Evolutionary conservation across 768 basidiomycete genomes (phyloP), one percentile per base, ranked within the genome.

Genomic region (Collybia nuda): DNA sequence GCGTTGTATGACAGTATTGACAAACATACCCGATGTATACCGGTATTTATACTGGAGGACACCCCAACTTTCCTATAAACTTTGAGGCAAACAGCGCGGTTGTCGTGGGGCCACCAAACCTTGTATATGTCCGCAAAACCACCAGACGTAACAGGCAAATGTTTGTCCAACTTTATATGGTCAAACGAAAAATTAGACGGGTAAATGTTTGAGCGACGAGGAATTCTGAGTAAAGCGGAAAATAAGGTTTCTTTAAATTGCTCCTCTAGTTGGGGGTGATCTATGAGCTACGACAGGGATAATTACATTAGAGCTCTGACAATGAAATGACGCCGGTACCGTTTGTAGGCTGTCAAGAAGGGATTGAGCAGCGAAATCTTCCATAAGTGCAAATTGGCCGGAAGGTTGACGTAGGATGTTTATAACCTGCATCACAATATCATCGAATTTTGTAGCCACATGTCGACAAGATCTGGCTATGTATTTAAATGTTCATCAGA

Each of bases 51-150:
- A 21, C 17, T 9, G 12, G 18, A 17, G 7, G 26, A 9, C 32
- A 26, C 26, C 24, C 51, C 44, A 19, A 37, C 47, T n/a, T 45
- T 11, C 12, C 44, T 44, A 39, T 50, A 36, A 17, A 29, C 26
- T 42, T 51, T 54, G 11, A 47, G 37, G 39, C 44, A 47, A n/a
- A 54, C 49, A 8, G 22, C 17, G 5, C 41, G 43, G 18, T 40
- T 42, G n/a, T 41, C 40, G 15, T 24, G 40, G n/a, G 7, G 19
- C 6, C 53, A 32, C 32, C 32, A 32, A 11, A 11, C 53, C 24
- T 47, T 40, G 23, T 46, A 54, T 6, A 54, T 46, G 26, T 54
- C 53, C 24, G 48, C 44, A 36, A 54, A 54, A 11, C 48, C 29
- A 14, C 49, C 53, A 3, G 44, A 48, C 24, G 29, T 40, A 6